Percentiles rank a stretch among this genome's conserved stretches.
phyloP scores from a whole-genome alignment of 2,329 filamentous ascomycete genomes.

The Xylariaceae sp. region DNA sequence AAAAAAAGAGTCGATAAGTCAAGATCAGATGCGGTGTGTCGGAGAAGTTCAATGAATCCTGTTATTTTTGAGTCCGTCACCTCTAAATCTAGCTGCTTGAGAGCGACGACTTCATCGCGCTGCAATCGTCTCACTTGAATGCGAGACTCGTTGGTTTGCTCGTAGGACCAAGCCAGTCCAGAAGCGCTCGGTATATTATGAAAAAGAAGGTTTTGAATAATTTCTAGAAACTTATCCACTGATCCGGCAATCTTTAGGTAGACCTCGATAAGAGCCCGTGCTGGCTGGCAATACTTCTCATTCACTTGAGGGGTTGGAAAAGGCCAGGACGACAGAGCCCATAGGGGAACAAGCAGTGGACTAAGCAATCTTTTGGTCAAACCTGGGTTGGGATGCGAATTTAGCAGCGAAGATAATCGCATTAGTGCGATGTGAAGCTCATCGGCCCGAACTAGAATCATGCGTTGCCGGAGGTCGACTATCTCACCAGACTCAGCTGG shows the following conservation, averaged over 20 bases:
- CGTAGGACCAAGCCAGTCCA: conserved; percentile 50
- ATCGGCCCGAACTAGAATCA: conserved; percentile 43
- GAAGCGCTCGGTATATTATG: conserved; percentile 41
- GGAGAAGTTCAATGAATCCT: conserved; percentile 48
- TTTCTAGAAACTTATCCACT: conserved; percentile 42
- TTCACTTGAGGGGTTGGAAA: conserved; percentile 33
- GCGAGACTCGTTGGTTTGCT: conserved; percentile 40
- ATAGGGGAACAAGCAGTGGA: conserved; percentile 58
- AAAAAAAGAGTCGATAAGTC: conserved; percentile 60
- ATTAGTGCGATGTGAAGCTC: conserved; percentile 49
- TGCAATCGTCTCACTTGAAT: conserved; percentile 48
- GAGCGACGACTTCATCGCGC: conserved; percentile 7
- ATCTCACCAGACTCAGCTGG: conserved; percentile 34
- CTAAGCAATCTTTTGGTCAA: conserved; percentile 58
- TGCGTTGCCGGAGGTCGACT: conserved; percentile 43
- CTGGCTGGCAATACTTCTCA: conserved; percentile 42
- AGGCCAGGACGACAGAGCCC: conserved; percentile 56
- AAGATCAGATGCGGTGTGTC: conserved; percentile 47
- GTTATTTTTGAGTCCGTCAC: conserved; percentile 47
- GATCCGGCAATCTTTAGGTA: conserved; percentile 56
- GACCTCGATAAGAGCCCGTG: conserved; percentile 49
- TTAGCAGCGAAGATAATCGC: conserved; percentile 52
- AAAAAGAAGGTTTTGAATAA: conserved; percentile 55
- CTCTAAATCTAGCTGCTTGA: conserved; percentile 37
- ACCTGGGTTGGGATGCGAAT: conserved; percentile 63